Evolutionary conservation across 345 rosid genomes (phyloP).

Genomic region (Clarkia xantiana): DNA sequence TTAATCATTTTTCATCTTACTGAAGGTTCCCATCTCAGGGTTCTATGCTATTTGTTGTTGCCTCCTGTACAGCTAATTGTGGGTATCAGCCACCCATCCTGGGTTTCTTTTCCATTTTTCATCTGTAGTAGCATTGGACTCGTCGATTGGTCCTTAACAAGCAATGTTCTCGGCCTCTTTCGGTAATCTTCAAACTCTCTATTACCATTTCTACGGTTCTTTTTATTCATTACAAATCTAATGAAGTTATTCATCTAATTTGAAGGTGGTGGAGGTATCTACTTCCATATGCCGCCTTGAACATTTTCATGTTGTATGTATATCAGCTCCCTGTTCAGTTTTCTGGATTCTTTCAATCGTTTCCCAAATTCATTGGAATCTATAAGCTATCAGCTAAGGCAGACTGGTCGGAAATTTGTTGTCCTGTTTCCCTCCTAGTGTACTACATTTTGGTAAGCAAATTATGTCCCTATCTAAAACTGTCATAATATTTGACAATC

Average conservation of each 20-base stretch:
- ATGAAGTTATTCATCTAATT: conserved; percentile 9
- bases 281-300: conserved; percentile 29
- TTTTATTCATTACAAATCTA: neutral
- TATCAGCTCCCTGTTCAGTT: conserved; percentile 35
- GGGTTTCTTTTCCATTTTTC: conserved; percentile 47
- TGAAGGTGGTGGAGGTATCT: conserved; percentile 46
- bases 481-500: too few relatives aligned
- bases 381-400: conserved; percentile 27
- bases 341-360: conserved; percentile 13
- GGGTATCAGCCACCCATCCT: conserved; percentile 44
- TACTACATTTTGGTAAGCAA: conserved; percentile 38
- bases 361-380: conserved; percentile 29
- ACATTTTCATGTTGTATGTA: conserved; percentile 26
- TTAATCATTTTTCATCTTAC: conserved; percentile 8
- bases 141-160: conserved; percentile 39
- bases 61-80: conserved; percentile 32
- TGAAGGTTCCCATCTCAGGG: conserved; percentile 39
- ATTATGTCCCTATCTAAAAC: neutral
- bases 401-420: conserved; percentile 33
- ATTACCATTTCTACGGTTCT: neutral
- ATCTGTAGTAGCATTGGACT: conserved; percentile 38
- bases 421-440: conserved; percentile 23
- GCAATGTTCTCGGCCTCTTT: conserved; percentile 39
- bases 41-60: conserved; percentile 29
- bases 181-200: conserved; percentile 17